These are phyloP conservation scores for Hericium coralloides DNA, from an alignment of 768 basidiomycete species.

Conservation along the genomic window DNA sequence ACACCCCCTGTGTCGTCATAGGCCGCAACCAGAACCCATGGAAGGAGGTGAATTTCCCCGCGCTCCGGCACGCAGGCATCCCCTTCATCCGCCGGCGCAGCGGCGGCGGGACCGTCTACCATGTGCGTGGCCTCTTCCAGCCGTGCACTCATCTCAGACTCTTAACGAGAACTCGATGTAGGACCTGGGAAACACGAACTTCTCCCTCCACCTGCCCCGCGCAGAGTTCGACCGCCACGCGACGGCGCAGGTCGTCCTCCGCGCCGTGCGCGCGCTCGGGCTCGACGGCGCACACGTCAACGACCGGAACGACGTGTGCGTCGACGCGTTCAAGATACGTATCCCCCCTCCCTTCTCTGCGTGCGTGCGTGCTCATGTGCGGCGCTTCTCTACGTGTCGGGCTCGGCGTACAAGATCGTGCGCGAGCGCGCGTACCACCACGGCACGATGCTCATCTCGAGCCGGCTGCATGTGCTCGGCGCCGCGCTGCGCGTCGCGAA, in stretches of 20 bases:
- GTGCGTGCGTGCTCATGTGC: neutral
- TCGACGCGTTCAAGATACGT: conserved; percentile 85
- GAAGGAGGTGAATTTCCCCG: conserved; percentile 84
- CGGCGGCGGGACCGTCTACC: conserved; percentile 94
- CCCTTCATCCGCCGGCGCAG: conserved; percentile 81
- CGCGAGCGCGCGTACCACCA: conserved; percentile 92
- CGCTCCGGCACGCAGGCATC: conserved; percentile 41
- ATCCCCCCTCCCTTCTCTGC: conserved; percentile 2
- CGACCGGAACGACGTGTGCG: conserved; percentile 86
- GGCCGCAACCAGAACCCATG: conserved; percentile 97
- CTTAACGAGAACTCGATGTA: neutral
- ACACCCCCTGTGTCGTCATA: conserved; percentile 84
- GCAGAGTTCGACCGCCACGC: conserved; percentile 66
- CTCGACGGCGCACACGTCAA: conserved; percentile 67
- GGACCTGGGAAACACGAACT: conserved; percentile 98
- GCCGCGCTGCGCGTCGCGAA: conserved; percentile 60
- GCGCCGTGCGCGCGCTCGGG: conserved; percentile 69
- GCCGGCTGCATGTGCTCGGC: conserved; percentile 61
- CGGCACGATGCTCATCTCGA: conserved; percentile 95
- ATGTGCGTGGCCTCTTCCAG: conserved; percentile 42
- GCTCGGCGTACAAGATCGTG: conserved; percentile 95
- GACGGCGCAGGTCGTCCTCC: conserved; percentile 70
- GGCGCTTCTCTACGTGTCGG: conserved; percentile 63
- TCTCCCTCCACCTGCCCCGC: conserved; percentile 86
- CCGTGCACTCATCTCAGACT: neutral